Evolutionary conservation across 164 flowering plant genomes (phyloP), one percentile per base, ranked within the genome.

Genomic region (Chimonanthus salicifolius): DNA sequence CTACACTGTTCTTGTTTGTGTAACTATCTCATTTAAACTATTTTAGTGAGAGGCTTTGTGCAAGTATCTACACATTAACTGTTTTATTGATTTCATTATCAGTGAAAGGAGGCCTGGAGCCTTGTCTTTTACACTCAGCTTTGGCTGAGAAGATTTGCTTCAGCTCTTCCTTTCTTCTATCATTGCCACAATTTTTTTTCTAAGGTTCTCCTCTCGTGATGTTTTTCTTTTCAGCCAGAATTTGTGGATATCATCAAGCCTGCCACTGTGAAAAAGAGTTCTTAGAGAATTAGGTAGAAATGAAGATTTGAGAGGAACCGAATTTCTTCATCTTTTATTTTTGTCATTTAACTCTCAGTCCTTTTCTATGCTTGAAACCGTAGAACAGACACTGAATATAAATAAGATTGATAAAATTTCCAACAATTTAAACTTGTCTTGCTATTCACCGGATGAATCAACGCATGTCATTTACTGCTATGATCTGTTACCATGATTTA

Each of bases 231-330:
- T 58, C 80, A 89, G 97, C 84, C 90, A 9, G 97, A 89, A 80
- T 91, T 89, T 78, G 78, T 91, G n/a, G 90, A 89, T 80, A 91
- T 90, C 71, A 87, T 91, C 83, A 90, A 91, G 82, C 74, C 94
- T 69, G 90, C 94, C 49, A 70, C 83, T 1, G 88, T 83, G 77
- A 89, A 91, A 87, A 87, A 83, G 46, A 11, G 67, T 21, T 47
- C 15, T 54, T 71, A 47, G 44, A 60, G 33, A 54, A 13, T 54
- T 4, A 54, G 60, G 60, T 54, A 54, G 9, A 54, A 9, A 16
- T 20, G 21, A 20, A 20, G 15, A 10, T 54, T 54, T 54, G 60
- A 16, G 60, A 54, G 60, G n/a, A 16, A 54, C 60, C 60, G 15
- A 54, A 16, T 54, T 10, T 0, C 60, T 54, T 16, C 15, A 54